These are phyloP conservation scores for Diddensiella santjacobensis DNA, from an alignment of 805 yeast genomes.

Conservation along the genomic window DNA sequence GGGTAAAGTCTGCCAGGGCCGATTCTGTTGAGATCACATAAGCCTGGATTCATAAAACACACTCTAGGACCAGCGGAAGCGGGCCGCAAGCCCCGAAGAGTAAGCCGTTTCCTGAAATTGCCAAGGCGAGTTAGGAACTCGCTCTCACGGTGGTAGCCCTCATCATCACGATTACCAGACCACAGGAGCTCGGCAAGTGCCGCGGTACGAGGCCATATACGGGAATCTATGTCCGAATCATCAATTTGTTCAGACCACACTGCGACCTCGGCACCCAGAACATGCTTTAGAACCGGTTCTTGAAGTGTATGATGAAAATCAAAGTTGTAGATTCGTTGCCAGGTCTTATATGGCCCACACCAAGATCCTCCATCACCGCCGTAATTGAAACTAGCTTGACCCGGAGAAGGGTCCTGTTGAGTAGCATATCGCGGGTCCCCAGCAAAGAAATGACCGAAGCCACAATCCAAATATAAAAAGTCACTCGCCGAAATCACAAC, in stretches of 20 bases:
- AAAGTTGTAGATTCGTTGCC: conserved; percentile 41
- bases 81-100: conserved; percentile 35
- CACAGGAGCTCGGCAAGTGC: conserved; percentile 42
- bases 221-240: conserved; percentile 30
- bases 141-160: conserved; percentile 33
- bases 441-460: conserved; percentile 37
- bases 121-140: conserved; percentile 36
- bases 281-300: conserved; percentile 29
- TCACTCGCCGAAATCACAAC: conserved; percentile 37
- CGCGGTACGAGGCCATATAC: conserved; percentile 42
- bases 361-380: conserved; percentile 38
- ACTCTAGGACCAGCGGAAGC: conserved; percentile 39
- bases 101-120: conserved; percentile 40
- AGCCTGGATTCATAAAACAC: conserved; percentile 38
- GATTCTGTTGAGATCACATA: conserved; percentile 33
- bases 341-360: conserved; percentile 44
- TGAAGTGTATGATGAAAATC: conserved; percentile 37
- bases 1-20: neutral
- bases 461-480: conserved; percentile 42
- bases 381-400: conserved; percentile 32
- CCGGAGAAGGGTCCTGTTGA: conserved; percentile 19
- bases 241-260: conserved; percentile 42
- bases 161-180: conserved; percentile 38
- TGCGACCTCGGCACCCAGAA: conserved; percentile 41
- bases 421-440: conserved; percentile 36